Evolutionary conservation across 345 rosid species (phyloP).

Genomic region (Microthlaspi erraticum): DNA sequence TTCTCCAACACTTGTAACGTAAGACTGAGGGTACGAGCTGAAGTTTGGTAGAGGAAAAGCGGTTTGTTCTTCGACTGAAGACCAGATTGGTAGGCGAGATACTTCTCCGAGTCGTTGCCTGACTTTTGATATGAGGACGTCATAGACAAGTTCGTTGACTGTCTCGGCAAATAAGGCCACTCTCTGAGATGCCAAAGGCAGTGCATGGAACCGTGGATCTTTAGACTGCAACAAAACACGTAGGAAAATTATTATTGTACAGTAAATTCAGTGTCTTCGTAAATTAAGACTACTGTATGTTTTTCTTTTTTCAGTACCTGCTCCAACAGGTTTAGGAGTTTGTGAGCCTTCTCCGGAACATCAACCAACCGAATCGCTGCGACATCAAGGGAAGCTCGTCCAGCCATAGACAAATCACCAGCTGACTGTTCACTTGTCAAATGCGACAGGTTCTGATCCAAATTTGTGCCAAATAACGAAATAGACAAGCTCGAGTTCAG

Average conservation of each 20-base stretch:
- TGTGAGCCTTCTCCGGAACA: constrained; percentile 84
- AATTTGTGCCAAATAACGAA: constrained; percentile 68
- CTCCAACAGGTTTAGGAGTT: constrained; percentile 81
- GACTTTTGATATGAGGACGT: constrained; percentile 93
- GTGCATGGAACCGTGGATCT: constrained; percentile 98
- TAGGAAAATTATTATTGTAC: neutral
- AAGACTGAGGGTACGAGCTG: constrained; percentile 93
- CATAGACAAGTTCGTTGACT: constrained; percentile 92
- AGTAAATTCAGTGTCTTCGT: neutral
- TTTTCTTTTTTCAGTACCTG: constrained; percentile 70
- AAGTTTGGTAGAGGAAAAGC: constrained; percentile 86
- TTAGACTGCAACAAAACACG: constrained; percentile 67
- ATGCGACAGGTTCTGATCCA: constrained; percentile 75
- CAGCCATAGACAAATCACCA: constrained; percentile 61
- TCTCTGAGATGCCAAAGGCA: constrained; percentile 89
- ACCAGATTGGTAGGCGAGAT: constrained; percentile 84
- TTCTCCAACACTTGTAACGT: constrained; percentile 89
- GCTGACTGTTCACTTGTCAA: constrained; percentile 51
- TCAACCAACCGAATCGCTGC: constrained; percentile 85
- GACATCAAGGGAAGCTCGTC: constrained; percentile 90
- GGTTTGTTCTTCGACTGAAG: constrained; percentile 82
- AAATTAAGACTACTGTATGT: constrained; percentile 4
- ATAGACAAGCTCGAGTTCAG: constrained; percentile 84
- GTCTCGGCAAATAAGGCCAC: constrained; percentile 83
- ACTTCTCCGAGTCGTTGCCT: constrained; percentile 88